Base-by-base conservation (phyloP, 495 filamentous ascomycete species). In the Neurospora hispaniola region DNA sequence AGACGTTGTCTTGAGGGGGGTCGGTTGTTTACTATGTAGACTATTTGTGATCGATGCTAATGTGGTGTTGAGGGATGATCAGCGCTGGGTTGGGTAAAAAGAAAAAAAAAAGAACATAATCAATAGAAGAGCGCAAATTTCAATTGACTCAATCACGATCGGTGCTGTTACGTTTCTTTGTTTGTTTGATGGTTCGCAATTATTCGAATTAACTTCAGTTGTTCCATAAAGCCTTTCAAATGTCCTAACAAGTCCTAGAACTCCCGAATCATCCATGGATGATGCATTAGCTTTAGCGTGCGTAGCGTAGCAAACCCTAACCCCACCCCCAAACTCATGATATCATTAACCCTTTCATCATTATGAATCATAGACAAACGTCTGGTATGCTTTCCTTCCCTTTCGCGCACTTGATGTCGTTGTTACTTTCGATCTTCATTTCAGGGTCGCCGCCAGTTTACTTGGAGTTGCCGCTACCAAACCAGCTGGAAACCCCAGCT, bases 401-500 rank as follows among this genome's bases (percentile, higher is more conserved):
- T 38, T 6, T 38, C 35, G 35, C 35, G 35, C 35, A 38, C 35
- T 38, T 38, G 35, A 1, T 39, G 39, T 39, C 7, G 39, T 8
- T 39, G 39, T 39, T 39, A 7, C 39, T 39, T 8, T 39, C 39
- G 39, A 39, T 39, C 1, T 8, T 39, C 9, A 1, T 39, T 39
- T 39, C 0, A 39, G 39, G 7, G 0, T 8, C 2, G 27, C 27
- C 27, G 7, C 1, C 39, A 8, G 9, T 39, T 79, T 75, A 84
- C 78, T 88, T 92, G 80, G 54, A 35, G 54, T 66, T 66, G 4
- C 54, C 6, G 54, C 90, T 87, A 42, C 92, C 90, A 74, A 97
- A 94, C 94, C 93, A 97, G 71, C 90, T 88, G 39, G 89, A 90
- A 73, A 96, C 81, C 23, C 88, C 88, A 70, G 89, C 87, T 88